Base-by-base conservation (phyloP, 495 filamentous ascomycete genomes). In the Cladorrhinum samala region DNA sequence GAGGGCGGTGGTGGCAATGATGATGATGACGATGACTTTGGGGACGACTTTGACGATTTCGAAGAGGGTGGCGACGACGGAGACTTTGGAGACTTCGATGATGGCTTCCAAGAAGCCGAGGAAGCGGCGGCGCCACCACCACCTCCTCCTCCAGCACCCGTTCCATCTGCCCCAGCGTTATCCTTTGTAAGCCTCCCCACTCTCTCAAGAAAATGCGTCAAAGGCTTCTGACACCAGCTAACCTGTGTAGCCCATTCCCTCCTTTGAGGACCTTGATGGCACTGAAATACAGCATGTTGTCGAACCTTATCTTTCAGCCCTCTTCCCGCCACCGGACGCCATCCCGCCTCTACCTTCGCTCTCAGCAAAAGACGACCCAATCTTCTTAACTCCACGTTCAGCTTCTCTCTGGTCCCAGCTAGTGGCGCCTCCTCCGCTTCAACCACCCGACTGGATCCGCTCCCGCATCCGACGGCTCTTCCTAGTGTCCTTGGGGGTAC, bases 361-460 rank as follows among this genome's bases (percentile, higher is more conserved):
- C 69, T 9, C 53, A 37, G 49, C 65, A 20, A 71, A 70, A 55
- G 74, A 76, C 33, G 75, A 77, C 55, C 74, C 81, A 25, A 77
- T 83, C 50, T 89, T 90, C 68, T 76, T 85, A 47, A 82, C 80
- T n/a, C 74, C 81, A 18, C 71, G 82, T 48, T 92, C 87, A 58
- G 81, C 86, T 57, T 95, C 94, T 3, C 80, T 99, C 36, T 99
- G 93, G 93, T 88, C 90, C 24, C 94, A 99, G 71, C 84, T 99
- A 25, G 87, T 94, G 16, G 91, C 92, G 2, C 92, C 93, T 18
- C 93, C 93, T 1, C 91, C 93, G 2, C 81, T 97, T 23, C 91
- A 95, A 65, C 94, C 93, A 1, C 92, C 94, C 0, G 92, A 99
- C 69, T 99, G 93, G 93, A 90, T 95, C 54, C 89, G 94, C 52